Conservation (phyloP, 148 eudicot species). For the Chenopodium album region DNA sequence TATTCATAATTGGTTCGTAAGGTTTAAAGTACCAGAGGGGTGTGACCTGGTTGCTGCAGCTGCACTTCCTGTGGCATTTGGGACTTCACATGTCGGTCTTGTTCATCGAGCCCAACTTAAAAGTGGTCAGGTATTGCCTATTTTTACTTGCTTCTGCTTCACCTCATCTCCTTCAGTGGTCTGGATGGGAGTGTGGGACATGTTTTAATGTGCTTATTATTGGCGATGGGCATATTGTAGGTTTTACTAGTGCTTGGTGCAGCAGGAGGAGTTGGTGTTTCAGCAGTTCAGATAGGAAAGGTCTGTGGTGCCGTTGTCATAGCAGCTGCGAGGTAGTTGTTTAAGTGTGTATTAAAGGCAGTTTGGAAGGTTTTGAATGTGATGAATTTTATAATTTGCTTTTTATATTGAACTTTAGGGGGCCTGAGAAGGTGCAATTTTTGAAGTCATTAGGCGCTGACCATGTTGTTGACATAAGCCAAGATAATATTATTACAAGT, state of each 20-base stretch:
- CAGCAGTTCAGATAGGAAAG: slow-evolving; percentile 98
- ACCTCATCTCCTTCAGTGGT: not conserved
- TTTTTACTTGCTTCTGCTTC: not conserved
- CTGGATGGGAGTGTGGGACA: not conserved
- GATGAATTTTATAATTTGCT: not conserved
- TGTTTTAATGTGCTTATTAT: not conserved
- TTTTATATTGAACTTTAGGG: slow-evolving; percentile 47
- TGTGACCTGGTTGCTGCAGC: slow-evolving; percentile 89
- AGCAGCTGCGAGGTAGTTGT: slow-evolving; percentile 82
- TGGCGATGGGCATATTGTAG: slow-evolving; percentile 32
- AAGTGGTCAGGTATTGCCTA: slow-evolving; percentile 63
- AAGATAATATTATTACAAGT: slow-evolving; percentile 56
- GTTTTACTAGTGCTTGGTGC: slow-evolving; percentile 97
- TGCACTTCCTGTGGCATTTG: slow-evolving; percentile 91
- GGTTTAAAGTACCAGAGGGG: slow-evolving; percentile 82
- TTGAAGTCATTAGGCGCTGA: slow-evolving; percentile 81
- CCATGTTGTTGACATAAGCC: slow-evolving; percentile 82
- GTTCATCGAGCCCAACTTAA: slow-evolving; percentile 86
- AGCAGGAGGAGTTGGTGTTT: slow-evolving; percentile 97
- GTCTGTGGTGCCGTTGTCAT: slow-evolving; percentile 82
- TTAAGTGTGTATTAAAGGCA: not conserved
- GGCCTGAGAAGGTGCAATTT: slow-evolving; percentile 76
- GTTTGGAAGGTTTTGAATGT: not conserved
- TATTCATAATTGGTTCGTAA: slow-evolving; percentile 28
- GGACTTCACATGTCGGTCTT: slow-evolving; percentile 91